Evolutionary conservation across 2,329 filamentous ascomycete species (phyloP).

Genomic region (Beauveria asiatica): DNA sequence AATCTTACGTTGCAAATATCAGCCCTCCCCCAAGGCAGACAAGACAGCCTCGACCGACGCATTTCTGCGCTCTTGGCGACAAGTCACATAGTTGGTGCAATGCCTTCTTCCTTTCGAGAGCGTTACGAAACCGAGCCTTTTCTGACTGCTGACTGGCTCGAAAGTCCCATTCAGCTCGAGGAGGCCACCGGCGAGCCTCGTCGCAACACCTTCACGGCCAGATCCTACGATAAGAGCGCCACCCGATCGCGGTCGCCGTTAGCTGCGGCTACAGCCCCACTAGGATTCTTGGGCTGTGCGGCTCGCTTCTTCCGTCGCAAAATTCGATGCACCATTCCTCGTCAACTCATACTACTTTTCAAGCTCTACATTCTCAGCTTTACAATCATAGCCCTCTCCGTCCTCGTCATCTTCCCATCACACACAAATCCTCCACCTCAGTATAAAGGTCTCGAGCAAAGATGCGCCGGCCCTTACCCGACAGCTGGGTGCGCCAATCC

Average conservation of each 20-base stretch:
- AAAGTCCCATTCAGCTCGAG: background rate
- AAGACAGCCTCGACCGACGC: too few relatives aligned
- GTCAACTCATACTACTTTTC: slow-evolving; percentile 10
- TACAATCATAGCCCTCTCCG: slow-evolving; percentile 23
- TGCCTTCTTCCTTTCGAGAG: background rate
- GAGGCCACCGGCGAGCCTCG: background rate
- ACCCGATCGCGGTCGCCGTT: slow-evolving; percentile 5
- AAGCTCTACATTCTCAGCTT: slow-evolving; percentile 21
- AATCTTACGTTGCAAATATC: too few relatives aligned
- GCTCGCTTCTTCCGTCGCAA: slow-evolving; percentile 3
- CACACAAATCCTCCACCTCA: slow-evolving; percentile 33
- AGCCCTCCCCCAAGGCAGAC: too few relatives aligned
- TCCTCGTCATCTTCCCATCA: slow-evolving; percentile 33
- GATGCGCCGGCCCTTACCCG: slow-evolving; percentile 21
- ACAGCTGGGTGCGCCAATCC: slow-evolving; percentile 30
- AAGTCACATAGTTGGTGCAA: background rate
- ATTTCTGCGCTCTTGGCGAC: too few relatives aligned
- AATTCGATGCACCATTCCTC: background rate
- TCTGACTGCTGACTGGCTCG: background rate
- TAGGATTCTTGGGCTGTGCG: background rate
- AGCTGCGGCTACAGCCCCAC: background rate
- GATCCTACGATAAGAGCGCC: background rate
- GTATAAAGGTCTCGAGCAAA: slow-evolving; percentile 24
- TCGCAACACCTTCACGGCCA: background rate
- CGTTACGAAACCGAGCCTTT: background rate